A percentile compares a stretch with the other conserved stretches of the same genome.
Conservation (phyloP, 1,139 yeast species). For the Geotrichum fermentans region DNA sequence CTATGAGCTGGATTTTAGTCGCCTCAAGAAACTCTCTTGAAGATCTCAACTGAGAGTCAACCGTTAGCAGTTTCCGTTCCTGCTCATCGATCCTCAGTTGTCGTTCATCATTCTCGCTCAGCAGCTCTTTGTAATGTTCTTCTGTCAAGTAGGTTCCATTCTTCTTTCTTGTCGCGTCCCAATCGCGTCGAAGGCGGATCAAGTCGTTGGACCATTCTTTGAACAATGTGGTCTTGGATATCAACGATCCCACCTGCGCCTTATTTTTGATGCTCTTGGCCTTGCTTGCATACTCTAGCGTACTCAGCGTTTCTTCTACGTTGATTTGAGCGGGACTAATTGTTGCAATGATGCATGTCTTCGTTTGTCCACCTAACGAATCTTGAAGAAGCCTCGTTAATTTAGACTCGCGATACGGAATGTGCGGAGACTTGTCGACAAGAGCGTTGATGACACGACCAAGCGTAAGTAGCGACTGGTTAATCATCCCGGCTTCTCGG, state of each 20-base stretch:
- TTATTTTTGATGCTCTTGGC: constrained; percentile 70
- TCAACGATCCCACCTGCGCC: constrained; percentile 58
- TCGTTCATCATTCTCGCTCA: constrained; percentile 16
- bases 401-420: constrained; percentile 84
- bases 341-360: constrained; percentile 75
- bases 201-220: constrained; percentile 51
- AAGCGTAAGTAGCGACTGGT: constrained; percentile 73
- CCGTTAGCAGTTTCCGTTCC: constrained; percentile 43
- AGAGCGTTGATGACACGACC: constrained; percentile 80
- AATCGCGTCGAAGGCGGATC: constrained; percentile 56
- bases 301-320: constrained; percentile 73
- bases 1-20: constrained; percentile 28
- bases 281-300: constrained; percentile 78
- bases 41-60: constrained; percentile 43
- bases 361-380: constrained; percentile 77
- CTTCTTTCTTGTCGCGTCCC: constrained; percentile 56
- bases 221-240: constrained; percentile 48
- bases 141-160: constrained; percentile 63
- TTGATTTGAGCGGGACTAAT: constrained; percentile 74
- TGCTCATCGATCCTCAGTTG: constrained; percentile 39
- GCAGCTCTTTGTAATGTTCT: constrained; percentile 45
- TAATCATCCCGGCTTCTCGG: constrained; percentile 83
- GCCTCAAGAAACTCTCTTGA: constrained; percentile 34
- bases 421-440: constrained; percentile 56
- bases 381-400: constrained; percentile 75